Evolutionary conservation across 768 basidiomycete genomes (phyloP).

Genomic region (Scleroderma bovista): DNA sequence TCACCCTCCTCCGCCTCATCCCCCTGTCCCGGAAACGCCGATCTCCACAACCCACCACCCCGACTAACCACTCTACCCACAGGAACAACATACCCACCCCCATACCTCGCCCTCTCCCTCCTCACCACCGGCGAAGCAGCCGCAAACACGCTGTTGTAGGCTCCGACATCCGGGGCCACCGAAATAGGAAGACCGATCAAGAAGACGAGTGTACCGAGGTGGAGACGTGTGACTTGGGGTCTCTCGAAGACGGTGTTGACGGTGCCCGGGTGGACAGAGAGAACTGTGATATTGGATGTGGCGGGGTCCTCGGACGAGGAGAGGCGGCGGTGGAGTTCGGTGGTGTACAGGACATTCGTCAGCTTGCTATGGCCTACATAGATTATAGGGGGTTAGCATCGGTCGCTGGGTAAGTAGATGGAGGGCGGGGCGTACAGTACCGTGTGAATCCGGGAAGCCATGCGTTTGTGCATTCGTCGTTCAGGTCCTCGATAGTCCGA

Average conservation of each 20-base stretch:
- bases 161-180: slow-evolving; percentile 18
- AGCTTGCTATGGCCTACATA: slow-evolving; percentile 52
- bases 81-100: neutral
- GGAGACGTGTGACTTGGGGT: slow-evolving; percentile 8
- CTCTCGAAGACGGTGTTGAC: slow-evolving; percentile 27
- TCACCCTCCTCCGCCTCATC: too few species aligned
- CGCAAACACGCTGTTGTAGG: slow-evolving; percentile 18
- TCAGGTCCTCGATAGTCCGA: slow-evolving; percentile 31
- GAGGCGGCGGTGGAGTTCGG: slow-evolving; percentile 44
- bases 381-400: neutral
- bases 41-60: neutral
- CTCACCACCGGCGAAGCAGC: slow-evolving; percentile 16
- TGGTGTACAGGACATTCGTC: slow-evolving; percentile 44
- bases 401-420: neutral
- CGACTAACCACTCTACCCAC: neutral
- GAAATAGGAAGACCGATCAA: slow-evolving; percentile 14
- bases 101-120: slow-evolving; percentile 9
- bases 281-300: slow-evolving; percentile 23
- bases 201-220: slow-evolving; percentile 16
- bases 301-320: slow-evolving; percentile 16
- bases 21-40: neutral
- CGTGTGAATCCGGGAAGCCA: slow-evolving; percentile 12
- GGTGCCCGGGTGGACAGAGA: slow-evolving; percentile 26
- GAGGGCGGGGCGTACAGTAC: slow-evolving; percentile 32
- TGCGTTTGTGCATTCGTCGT: slow-evolving; percentile 26